Conservation (phyloP, 2,329 filamentous ascomycete species). For the Grosmannia huntii region DNA sequence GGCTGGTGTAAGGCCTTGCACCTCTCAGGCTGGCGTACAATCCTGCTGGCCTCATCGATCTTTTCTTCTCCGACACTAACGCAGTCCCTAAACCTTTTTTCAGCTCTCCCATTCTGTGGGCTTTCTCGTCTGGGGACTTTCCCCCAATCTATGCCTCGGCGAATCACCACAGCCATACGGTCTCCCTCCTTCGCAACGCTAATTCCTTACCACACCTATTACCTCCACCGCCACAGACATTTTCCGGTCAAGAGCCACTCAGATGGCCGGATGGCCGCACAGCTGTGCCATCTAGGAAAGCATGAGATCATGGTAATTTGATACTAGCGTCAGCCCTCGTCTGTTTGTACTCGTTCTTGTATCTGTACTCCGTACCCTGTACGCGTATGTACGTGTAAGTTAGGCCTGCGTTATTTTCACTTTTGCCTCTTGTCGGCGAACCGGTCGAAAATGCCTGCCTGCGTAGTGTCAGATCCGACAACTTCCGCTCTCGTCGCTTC, state of each 20-base stretch:
- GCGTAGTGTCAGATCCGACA: neutral
- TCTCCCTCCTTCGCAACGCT: neutral
- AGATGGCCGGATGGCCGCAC: neutral
- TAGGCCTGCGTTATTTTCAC: neutral
- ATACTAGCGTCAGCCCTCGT: neutral
- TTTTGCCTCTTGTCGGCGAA: too few relatives aligned
- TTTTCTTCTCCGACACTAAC: slow-evolving; percentile 1
- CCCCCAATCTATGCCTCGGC: neutral
- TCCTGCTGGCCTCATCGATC: neutral
- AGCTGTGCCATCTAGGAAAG: neutral
- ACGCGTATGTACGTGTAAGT: neutral
- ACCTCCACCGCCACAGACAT: neutral
- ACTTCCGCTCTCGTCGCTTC: neutral
- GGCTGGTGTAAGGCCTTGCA: neutral
- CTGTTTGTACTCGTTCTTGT: too few relatives aligned
- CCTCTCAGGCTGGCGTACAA: slow-evolving; percentile 3
- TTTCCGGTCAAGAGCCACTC: neutral
- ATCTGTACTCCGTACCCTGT: neutral
- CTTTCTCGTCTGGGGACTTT: neutral
- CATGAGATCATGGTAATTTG: neutral
- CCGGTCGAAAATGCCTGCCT: neutral
- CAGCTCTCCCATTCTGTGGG: neutral
- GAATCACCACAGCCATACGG: neutral
- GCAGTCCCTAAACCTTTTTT: slow-evolving; percentile 8
- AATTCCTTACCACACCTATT: neutral